These are phyloP conservation scores for Colletotrichum sp. DNA, from an alignment of 2,329 filamentous ascomycete species.

Conservation along the genomic window DNA sequence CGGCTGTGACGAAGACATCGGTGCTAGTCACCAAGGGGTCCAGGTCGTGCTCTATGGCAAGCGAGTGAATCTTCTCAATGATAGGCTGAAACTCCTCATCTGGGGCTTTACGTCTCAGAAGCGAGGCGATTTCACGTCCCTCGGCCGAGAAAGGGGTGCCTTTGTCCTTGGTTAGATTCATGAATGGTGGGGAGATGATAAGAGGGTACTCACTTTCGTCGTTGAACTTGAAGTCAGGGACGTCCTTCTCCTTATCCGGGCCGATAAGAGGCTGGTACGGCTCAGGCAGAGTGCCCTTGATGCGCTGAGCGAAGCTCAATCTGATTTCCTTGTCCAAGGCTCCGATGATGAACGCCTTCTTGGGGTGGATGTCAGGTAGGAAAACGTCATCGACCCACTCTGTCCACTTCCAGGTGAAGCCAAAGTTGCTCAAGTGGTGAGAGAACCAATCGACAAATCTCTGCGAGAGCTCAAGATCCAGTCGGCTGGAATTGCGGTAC, in stretches of 20 bases:
- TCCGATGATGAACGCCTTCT: slow-evolving; percentile 91
- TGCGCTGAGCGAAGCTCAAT: slow-evolving; percentile 93
- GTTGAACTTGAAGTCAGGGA: slow-evolving; percentile 93
- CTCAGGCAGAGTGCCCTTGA: slow-evolving; percentile 89
- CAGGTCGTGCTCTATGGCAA: slow-evolving; percentile 72
- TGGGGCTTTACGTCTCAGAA: slow-evolving; percentile 83
- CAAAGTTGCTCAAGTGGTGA: slow-evolving; percentile 97
- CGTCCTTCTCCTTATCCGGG: slow-evolving; percentile 90
- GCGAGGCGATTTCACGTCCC: slow-evolving; percentile 79
- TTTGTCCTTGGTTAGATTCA: slow-evolving; percentile 36
- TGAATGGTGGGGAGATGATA: background rate
- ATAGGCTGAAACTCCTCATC: slow-evolving; percentile 87
- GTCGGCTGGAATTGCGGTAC: slow-evolving; percentile 79
- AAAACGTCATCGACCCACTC: slow-evolving; percentile 93
- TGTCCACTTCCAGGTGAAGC: slow-evolving; percentile 99
- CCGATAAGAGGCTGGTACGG: slow-evolving; percentile 83
- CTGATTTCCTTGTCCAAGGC: slow-evolving; percentile 96
- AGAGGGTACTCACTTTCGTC: slow-evolving; percentile 65
- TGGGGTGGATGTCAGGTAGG: slow-evolving; percentile 78
- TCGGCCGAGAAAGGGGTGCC: slow-evolving; percentile 83
- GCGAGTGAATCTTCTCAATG: slow-evolving; percentile 81
- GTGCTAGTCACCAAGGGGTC: slow-evolving; percentile 87
- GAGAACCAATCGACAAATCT: slow-evolving; percentile 98
- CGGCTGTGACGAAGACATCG: slow-evolving; percentile 91
- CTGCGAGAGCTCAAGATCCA: slow-evolving; percentile 87